phyloP scores from a whole-genome alignment of 176 grass and related monocot genomes.

The Oryza officinalis region DNA sequence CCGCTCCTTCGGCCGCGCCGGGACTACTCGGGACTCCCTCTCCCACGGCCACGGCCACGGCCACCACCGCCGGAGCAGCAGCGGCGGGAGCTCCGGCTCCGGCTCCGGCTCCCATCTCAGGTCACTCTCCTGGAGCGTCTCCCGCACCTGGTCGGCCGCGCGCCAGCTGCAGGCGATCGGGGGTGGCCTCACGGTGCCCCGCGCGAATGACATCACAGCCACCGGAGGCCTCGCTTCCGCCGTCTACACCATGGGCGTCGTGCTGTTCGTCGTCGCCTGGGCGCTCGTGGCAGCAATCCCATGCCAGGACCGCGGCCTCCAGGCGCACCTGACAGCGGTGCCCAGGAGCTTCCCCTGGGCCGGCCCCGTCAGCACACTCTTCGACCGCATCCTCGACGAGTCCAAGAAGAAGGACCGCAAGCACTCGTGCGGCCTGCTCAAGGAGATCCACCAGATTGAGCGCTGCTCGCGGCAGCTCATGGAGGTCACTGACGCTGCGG shows the following conservation, averaged over 20 bases:
- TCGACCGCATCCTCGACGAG: conserved; percentile 79
- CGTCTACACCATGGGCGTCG: conserved; percentile 62
- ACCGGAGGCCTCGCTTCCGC: conserved; percentile 56
- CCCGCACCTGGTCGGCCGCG: conserved; percentile 83
- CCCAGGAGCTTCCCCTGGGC: conserved; percentile 72
- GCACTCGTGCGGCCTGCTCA: conserved; percentile 70
- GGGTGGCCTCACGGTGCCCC: conserved; percentile 58
- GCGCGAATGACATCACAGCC: conserved; percentile 51
- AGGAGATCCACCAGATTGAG: conserved; percentile 92
- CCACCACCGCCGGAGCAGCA: conserved; percentile 74
- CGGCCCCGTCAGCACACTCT: conserved; percentile 37
- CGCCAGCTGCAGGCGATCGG: conserved; percentile 91
- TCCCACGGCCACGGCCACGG: conserved; percentile 9
- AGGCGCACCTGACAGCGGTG: conserved; percentile 59
- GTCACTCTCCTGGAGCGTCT: conserved; percentile 91
- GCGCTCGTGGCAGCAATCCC: conserved; percentile 76
- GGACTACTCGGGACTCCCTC: not conserved
- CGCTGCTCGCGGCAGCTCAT: conserved; percentile 63
- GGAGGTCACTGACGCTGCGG: conserved; percentile 61
- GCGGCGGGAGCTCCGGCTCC: conserved; percentile 55
- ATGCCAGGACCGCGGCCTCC: conserved; percentile 89
- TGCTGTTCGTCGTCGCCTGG: conserved; percentile 69
- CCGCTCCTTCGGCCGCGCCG: conserved; percentile 68
- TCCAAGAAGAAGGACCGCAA: conserved; percentile 90
- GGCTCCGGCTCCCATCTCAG: conserved; percentile 58